phyloP scores from a whole-genome alignment of 495 filamentous ascomycete genomes.

The Margaritispora aquatica region DNA sequence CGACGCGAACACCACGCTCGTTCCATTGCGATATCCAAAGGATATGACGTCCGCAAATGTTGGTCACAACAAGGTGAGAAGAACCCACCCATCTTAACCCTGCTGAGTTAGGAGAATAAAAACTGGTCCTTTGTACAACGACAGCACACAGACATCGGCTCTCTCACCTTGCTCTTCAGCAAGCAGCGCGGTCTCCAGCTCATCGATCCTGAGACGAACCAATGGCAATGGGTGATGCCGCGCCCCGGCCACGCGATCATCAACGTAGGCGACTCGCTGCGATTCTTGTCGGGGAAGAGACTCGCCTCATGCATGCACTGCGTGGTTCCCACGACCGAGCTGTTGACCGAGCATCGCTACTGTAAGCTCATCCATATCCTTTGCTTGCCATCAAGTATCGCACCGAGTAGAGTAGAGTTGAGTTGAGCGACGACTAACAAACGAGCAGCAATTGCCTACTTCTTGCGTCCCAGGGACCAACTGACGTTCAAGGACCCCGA shows the following conservation, averaged over 20 bases:
- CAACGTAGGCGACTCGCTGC: constrained; percentile 51
- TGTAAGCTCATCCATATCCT: background rate
- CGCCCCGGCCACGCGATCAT: constrained; percentile 41
- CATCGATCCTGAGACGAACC: constrained; percentile 16
- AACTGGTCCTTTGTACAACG: no score
- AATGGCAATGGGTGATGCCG: constrained; percentile 22
- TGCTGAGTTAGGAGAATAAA: no score
- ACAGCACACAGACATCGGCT: constrained; percentile 54
- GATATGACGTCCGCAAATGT: constrained; percentile 13
- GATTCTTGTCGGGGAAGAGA: constrained; percentile 40
- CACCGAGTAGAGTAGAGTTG: no score
- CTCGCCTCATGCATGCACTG: constrained; percentile 48
- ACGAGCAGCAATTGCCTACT: constrained; percentile 49
- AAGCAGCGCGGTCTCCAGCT: constrained; percentile 52
- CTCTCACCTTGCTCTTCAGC: constrained; percentile 47
- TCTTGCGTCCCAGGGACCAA: constrained; percentile 47
- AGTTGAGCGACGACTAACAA: background rate
- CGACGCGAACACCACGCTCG: background rate
- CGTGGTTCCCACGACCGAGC: constrained; percentile 37
- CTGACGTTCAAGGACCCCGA: constrained; percentile 42
- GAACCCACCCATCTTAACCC: no score
- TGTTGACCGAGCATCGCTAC: constrained; percentile 18
- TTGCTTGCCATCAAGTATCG: background rate
- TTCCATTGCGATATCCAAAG: background rate
- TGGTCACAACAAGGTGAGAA: constrained; percentile 46